Evolutionary conservation across 1,139 yeast species (phyloP).

Genomic region (Blastobotrys illinoisensis): DNA sequence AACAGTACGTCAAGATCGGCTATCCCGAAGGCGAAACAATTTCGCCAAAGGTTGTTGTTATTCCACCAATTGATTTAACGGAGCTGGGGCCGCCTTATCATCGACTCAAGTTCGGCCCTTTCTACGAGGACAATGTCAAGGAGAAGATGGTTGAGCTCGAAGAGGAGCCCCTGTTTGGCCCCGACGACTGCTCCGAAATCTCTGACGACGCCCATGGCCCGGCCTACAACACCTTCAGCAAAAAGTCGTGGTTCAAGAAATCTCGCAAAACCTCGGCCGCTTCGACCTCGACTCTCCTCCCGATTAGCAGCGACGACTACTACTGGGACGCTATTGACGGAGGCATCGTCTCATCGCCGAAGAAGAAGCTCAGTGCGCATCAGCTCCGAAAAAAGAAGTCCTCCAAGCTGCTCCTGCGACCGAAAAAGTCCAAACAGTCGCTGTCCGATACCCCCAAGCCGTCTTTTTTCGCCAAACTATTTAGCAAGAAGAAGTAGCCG

Average conservation of each 20-base stretch:
- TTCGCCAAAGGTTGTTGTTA: neutral
- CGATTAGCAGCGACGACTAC: neutral
- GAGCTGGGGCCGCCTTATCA: conserved; percentile 10
- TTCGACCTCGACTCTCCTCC: neutral
- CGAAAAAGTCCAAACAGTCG: neutral
- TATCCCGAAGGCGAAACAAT: neutral
- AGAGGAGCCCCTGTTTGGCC: neutral
- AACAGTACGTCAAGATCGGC: neutral
- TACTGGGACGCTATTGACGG: neutral
- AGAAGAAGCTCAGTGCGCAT: neutral
- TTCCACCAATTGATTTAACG: conserved; percentile 10
- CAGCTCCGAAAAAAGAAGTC: neutral
- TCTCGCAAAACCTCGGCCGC: neutral
- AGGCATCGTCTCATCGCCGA: neutral
- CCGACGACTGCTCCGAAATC: neutral
- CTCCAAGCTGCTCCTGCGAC: neutral
- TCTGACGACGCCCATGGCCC: neutral
- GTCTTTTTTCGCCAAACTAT: neutral
- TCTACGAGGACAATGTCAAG: conserved; percentile 11
- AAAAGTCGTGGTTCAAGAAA: conserved; percentile 1
- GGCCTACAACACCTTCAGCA: neutral
- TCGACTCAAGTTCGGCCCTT: conserved; percentile 11
- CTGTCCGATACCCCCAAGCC: neutral
- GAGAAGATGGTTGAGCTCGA: conserved; percentile 4
- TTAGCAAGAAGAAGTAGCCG: conserved; percentile 1